Conservation (phyloP, 2,329 filamentous ascomycete genomes). For the Fonsecaea pugnacius region DNA sequence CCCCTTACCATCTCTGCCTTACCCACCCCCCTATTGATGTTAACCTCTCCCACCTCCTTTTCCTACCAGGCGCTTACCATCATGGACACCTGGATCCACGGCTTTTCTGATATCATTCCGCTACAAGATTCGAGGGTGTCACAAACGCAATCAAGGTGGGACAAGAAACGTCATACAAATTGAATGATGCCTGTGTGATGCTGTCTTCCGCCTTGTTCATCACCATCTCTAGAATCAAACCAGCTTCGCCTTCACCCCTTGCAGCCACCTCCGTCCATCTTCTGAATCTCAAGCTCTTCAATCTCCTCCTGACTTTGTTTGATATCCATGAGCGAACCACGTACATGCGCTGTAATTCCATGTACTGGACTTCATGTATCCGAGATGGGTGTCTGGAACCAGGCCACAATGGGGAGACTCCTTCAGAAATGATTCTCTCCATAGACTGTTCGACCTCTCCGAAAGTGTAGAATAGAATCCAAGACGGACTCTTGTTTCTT, state of each 20-base stretch:
- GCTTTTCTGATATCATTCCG: too few species aligned
- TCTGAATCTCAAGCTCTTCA: not conserved
- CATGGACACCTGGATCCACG: too few species aligned
- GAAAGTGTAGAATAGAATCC: not conserved
- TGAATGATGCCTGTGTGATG: too few species aligned
- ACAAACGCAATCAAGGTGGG: too few species aligned
- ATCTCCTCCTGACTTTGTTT: not conserved
- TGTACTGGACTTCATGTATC: not conserved
- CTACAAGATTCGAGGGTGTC: too few species aligned
- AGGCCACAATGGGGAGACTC: not conserved
- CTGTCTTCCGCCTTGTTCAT: too few species aligned
- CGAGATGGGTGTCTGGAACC: not conserved
- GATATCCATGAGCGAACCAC: not conserved
- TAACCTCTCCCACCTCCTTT: too few species aligned
- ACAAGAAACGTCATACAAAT: too few species aligned
- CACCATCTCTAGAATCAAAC: too few species aligned
- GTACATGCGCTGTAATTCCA: not conserved
- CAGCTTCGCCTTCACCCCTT: not conserved
- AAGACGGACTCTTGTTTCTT: not conserved
- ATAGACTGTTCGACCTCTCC: not conserved
- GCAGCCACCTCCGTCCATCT: not conserved
- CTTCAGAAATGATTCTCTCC: not conserved
- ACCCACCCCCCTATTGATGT: too few species aligned
- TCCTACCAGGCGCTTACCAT: too few species aligned
- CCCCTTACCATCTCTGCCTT: too few species aligned